These are phyloP conservation scores for Ziziphus jujuba DNA, from an alignment of 306 rosid species.

Conservation along the genomic window DNA sequence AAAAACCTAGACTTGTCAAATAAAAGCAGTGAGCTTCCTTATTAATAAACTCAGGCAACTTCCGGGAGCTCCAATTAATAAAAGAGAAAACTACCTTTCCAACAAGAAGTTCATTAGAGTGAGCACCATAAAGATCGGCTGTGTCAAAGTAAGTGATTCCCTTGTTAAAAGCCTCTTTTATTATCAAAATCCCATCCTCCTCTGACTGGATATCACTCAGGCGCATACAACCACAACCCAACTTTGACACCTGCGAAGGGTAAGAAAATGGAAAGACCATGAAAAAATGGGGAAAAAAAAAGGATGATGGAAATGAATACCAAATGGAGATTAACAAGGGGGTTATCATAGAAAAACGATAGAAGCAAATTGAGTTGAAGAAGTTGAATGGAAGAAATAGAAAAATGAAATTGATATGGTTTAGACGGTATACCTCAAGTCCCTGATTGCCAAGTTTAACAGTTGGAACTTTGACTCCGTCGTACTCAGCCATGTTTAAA, in stretches of 20 bases:
- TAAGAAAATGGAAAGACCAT: too few species aligned
- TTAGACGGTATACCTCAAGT: slow-evolving; percentile 21
- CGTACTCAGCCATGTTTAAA: slow-evolving; percentile 11
- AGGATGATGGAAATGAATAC: too few species aligned
- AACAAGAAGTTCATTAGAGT: slow-evolving; percentile 34
- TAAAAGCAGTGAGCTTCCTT: too few species aligned
- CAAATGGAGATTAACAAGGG: too few species aligned
- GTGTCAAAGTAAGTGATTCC: slow-evolving; percentile 48
- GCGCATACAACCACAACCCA: slow-evolving; percentile 50
- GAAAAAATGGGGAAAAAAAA: too few species aligned
- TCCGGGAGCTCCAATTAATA: too few species aligned
- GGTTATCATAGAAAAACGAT: too few species aligned
- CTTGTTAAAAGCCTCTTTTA: slow-evolving; percentile 29
- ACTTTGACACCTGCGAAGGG: slow-evolving; percentile 32
- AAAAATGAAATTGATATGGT: too few species aligned
- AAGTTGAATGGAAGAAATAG: too few species aligned
- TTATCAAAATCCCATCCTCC: slow-evolving; percentile 26
- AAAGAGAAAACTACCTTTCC: slow-evolving; percentile 25
- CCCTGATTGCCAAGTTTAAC: slow-evolving; percentile 33
- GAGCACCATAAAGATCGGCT: slow-evolving; percentile 30
- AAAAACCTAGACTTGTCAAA: too few species aligned
- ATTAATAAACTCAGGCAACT: neutral
- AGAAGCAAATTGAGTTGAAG: neutral
- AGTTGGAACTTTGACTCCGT: slow-evolving; percentile 17
- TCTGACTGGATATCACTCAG: slow-evolving; percentile 27